Percentiles rank a stretch among this genome's conserved stretches.
These are phyloP conservation scores for Cladosporium cucumerinum DNA, from an alignment of 2,329 filamentous ascomycete genomes.

Conservation along the genomic window DNA sequence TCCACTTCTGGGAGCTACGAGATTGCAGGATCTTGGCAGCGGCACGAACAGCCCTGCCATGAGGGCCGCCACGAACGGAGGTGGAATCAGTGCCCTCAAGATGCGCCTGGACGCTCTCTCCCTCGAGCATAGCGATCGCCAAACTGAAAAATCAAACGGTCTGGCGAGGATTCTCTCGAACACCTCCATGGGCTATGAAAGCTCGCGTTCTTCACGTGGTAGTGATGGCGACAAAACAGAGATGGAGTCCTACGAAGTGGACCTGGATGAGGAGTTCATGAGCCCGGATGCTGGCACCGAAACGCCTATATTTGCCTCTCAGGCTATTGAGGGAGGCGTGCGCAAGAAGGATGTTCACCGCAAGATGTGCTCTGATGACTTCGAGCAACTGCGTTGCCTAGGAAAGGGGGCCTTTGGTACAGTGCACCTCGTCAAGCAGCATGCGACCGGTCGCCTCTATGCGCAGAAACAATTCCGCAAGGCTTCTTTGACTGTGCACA, in stretches of 20 bases:
- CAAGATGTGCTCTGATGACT: conserved; percentile 91
- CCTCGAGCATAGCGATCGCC: conserved; percentile 56
- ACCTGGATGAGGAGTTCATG: conserved; percentile 78
- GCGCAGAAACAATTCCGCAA: conserved; percentile 99
- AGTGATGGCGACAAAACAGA: conserved; percentile 69
- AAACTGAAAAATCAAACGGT: conserved; percentile 30
- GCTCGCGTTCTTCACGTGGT: conserved; percentile 51
- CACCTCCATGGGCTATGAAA: conserved; percentile 43
- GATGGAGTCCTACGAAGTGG: conserved; percentile 79
- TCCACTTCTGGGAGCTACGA: conserved; percentile 35
- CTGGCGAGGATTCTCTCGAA: conserved; percentile 37
- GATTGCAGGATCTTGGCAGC: conserved; percentile 45
- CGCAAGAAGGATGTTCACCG: conserved; percentile 43
- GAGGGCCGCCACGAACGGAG: conserved; percentile 49
- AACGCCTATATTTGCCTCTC: conserved; percentile 35
- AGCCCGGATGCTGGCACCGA: conserved; percentile 54
- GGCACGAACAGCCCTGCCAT: conserved; percentile 48
- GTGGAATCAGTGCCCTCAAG: conserved; percentile 79
- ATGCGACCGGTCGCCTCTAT: conserved; percentile 79
- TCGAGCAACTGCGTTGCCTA: conserved; percentile 84
- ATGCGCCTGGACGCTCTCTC: conserved; percentile 76
- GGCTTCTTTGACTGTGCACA: conserved; percentile 89
- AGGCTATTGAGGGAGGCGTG: conserved; percentile 54
- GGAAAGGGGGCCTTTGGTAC: conserved; percentile 97
- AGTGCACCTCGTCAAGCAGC: conserved; percentile 88